Percentiles rank a stretch among this genome's conserved stretches.
phyloP scores from a whole-genome alignment of 441 rosid genomes.

The Capsella rubella region DNA sequence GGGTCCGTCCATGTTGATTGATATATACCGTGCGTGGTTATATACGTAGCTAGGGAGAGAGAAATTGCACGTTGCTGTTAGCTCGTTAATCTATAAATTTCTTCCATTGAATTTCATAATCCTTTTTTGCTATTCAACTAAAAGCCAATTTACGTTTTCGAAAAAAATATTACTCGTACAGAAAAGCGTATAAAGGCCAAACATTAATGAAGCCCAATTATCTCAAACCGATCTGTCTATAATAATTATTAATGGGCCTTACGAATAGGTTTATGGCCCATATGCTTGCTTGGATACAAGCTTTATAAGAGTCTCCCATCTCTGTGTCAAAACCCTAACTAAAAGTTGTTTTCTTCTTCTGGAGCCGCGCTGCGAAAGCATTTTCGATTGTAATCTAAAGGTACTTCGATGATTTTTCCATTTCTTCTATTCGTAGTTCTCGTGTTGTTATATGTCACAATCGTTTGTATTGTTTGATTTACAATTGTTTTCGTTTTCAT shows the following conservation, averaged over 20 bases:
- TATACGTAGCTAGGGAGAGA: background rate
- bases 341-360: background rate
- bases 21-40: conserved; percentile 21
- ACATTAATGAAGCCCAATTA: no score
- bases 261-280: background rate
- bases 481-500: background rate
- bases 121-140: background rate
- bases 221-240: no score
- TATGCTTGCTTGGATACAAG: background rate
- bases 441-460: background rate
- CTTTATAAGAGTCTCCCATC: conserved; percentile 15
- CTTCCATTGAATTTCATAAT: background rate
- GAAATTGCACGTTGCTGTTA: conserved; percentile 18
- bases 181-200: background rate
- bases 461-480: background rate
- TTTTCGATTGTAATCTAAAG: conserved; percentile 23
- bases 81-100: conserved; percentile 16
- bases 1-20: conserved; percentile 25
- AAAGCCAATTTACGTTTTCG: background rate
- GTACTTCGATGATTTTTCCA: conserved; percentile 11
- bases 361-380: conserved; percentile 36
- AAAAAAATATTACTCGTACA: no score
- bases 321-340: conserved; percentile 20
- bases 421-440: background rate
- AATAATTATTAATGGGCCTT: background rate